phyloP scores from a whole-genome alignment of 495 filamentous ascomycete genomes.

The Trichodelitschia bisporula region DNA sequence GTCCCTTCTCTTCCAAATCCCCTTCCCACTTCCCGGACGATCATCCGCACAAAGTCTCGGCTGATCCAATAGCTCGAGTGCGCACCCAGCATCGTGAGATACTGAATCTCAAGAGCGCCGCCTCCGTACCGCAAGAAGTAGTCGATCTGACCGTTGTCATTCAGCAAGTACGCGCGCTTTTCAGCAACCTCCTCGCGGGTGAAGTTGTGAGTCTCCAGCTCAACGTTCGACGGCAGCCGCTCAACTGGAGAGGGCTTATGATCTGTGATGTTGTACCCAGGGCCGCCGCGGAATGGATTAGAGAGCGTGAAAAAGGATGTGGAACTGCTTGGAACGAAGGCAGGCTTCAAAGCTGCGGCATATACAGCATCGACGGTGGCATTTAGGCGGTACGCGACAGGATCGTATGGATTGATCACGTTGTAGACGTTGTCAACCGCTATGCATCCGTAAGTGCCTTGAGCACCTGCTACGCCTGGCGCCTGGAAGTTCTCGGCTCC shows the following conservation, averaged over 20 bases:
- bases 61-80: constrained; percentile 85
- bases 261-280: background rate
- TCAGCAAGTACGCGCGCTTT: constrained; percentile 62
- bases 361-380: constrained; percentile 66
- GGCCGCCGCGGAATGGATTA: constrained; percentile 26
- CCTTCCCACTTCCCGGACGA: constrained; percentile 71
- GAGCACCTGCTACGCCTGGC: constrained; percentile 41
- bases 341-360: constrained; percentile 47
- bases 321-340: constrained; percentile 49
- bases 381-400: constrained; percentile 69
- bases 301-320: constrained; percentile 42
- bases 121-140: constrained; percentile 59
- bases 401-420: constrained; percentile 41
- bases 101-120: constrained; percentile 77
- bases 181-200: constrained; percentile 80
- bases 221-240: constrained; percentile 70
- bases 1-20: constrained; percentile 42
- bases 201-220: constrained; percentile 91
- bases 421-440: constrained; percentile 96
- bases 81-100: constrained; percentile 91
- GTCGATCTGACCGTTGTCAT: constrained; percentile 91
- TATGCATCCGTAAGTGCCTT: constrained; percentile 64
- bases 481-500: constrained; percentile 30
- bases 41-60: constrained; percentile 60
- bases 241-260: constrained; percentile 5